These are phyloP conservation scores for Selaginella tamariscina DNA, from an alignment of 75 land plant species.

Conservation along the genomic window DNA sequence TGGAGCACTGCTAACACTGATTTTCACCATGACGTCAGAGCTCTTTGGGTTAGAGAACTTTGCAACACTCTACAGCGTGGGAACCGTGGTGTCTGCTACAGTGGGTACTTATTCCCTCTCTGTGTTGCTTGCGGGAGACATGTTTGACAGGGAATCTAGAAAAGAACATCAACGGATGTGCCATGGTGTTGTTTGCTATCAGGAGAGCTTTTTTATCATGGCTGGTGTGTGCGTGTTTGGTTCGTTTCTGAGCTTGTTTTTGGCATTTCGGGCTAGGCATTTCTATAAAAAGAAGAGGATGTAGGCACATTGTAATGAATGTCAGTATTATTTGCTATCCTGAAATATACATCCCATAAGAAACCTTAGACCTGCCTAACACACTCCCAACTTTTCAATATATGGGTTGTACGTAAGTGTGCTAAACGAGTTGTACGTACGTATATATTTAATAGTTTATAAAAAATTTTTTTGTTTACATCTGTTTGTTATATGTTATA, in stretches of 20 bases:
- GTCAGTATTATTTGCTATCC: too few species aligned
- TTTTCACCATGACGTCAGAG: slow-evolving; percentile 56
- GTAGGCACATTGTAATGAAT: too few species aligned
- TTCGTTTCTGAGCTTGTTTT: slow-evolving; percentile 23
- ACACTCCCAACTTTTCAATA: too few species aligned
- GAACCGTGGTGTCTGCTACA: slow-evolving; percentile 41
- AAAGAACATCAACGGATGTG: slow-evolving; percentile 28
- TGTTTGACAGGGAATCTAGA: slow-evolving; percentile 48
- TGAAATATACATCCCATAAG: too few species aligned
- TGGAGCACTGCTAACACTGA: slow-evolving; percentile 46
- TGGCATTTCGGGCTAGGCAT: slow-evolving; percentile 42
- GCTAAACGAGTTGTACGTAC: too few species aligned
- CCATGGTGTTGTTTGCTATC: slow-evolving; percentile 45
- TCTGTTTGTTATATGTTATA: too few species aligned
- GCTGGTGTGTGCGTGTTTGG: slow-evolving; percentile 48
- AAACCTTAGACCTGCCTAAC: too few species aligned
- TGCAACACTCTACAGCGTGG: slow-evolving; percentile 44
- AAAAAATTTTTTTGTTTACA: too few species aligned
- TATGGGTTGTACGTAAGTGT: too few species aligned
- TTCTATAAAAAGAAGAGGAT: too few species aligned
- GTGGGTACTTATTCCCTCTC: slow-evolving; percentile 46
- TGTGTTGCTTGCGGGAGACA: slow-evolving; percentile 41
- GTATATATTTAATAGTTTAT: too few species aligned
- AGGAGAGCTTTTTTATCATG: slow-evolving; percentile 60
- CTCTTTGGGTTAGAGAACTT: slow-evolving; percentile 62